A percentile compares a stretch with the other conserved stretches of the same genome.
Evolutionary conservation across 2,329 filamentous ascomycete genomes (phyloP).

Genomic region (Colletotrichum destructivum): DNA sequence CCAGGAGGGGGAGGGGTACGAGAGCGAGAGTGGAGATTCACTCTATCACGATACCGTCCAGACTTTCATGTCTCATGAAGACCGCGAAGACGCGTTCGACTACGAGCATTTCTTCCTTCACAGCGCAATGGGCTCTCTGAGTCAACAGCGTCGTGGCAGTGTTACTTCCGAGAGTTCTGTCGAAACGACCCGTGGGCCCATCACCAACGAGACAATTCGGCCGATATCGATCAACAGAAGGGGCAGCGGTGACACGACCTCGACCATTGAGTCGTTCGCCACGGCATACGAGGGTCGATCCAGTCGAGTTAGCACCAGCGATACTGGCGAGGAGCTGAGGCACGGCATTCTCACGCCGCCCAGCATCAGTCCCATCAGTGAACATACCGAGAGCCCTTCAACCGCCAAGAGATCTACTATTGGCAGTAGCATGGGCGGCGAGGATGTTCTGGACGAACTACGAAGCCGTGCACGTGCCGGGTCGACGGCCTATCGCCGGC

Average conservation of each 20-base stretch:
- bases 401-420: constrained; percentile 44
- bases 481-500: constrained; percentile 58
- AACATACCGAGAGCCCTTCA: constrained; percentile 36
- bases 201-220: constrained; percentile 46
- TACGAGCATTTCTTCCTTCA: constrained; percentile 97
- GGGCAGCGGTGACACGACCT: constrained; percentile 65
- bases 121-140: constrained; percentile 87
- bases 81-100: constrained; percentile 94
- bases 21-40: constrained; percentile 76
- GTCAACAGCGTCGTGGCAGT: constrained; percentile 65
- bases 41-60: constrained; percentile 74
- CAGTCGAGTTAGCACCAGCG: constrained; percentile 51
- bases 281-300: constrained; percentile 68
- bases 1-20: constrained; percentile 56
- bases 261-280: constrained; percentile 69
- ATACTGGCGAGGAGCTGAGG: constrained; percentile 24
- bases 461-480: constrained; percentile 44
- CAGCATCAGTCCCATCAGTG: constrained; percentile 39
- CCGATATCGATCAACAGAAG: constrained; percentile 52
- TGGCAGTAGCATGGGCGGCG: constrained; percentile 48
- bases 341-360: constrained; percentile 37
- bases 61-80: constrained; percentile 84
- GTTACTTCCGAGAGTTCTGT: constrained; percentile 73
- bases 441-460: constrained; percentile 43
- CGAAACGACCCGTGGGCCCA: constrained; percentile 71